Evolutionary conservation across 148 eudicot species (phyloP).

Genomic region (Chenopodium formosanum): DNA sequence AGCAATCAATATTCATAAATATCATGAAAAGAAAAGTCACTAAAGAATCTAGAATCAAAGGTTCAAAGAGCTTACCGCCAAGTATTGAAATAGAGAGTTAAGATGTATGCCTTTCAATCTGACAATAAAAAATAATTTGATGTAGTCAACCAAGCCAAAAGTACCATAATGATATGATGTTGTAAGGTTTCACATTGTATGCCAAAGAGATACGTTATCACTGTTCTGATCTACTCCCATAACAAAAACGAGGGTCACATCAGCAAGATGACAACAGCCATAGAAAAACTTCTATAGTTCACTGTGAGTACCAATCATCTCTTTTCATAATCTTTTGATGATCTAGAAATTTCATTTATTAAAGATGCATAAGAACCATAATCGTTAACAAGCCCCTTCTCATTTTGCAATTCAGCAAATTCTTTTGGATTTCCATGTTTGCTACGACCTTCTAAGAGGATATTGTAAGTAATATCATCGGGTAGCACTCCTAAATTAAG

Average conservation of each 20-base stretch:
- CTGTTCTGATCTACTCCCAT: neutral
- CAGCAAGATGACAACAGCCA: neutral
- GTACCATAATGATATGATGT: neutral
- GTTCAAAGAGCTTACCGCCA: neutral
- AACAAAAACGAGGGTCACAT: neutral
- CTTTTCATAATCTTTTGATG: slow-evolving; percentile 25
- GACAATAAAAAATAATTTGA: neutral
- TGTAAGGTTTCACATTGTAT: neutral
- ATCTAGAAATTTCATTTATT: slow-evolving; percentile 34
- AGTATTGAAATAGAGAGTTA: no score
- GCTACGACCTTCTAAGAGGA: slow-evolving; percentile 68
- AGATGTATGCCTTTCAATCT: neutral
- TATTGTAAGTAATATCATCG: slow-evolving; percentile 73
- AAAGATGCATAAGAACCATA: slow-evolving; percentile 68
- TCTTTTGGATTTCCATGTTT: slow-evolving; percentile 39
- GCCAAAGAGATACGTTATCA: neutral
- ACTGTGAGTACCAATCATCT: slow-evolving; percentile 12
- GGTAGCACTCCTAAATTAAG: slow-evolving; percentile 66
- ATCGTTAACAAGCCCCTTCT: slow-evolving; percentile 67
- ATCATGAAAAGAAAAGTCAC: neutral
- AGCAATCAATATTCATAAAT: neutral
- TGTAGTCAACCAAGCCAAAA: neutral
- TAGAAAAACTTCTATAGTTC: neutral
- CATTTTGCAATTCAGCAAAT: slow-evolving; percentile 40
- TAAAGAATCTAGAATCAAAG: neutral